phyloP scores from a whole-genome alignment of 805 yeast genomes.

The Zygoascus biomembranicola region DNA sequence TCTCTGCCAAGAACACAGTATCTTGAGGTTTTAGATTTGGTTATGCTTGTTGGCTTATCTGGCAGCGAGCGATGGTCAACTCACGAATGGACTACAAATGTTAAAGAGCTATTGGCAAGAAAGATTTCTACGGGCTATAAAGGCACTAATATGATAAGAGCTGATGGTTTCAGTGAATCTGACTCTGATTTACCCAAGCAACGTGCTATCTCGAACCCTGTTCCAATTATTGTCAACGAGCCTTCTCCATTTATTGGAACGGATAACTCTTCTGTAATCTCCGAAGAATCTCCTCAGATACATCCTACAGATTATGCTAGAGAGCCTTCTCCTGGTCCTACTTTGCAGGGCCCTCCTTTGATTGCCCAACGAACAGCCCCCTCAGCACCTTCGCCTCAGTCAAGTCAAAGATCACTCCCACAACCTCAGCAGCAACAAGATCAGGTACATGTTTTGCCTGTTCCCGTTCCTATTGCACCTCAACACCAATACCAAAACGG shows the following conservation, averaged over 20 bases:
- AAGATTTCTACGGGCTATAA: constrained; percentile 44
- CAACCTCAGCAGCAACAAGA: not conserved
- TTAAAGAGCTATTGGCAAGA: constrained; percentile 46
- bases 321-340: not conserved
- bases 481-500: not conserved
- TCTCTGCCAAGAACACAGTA: constrained; percentile 71
- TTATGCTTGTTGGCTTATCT: constrained; percentile 32
- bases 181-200: constrained; percentile 6
- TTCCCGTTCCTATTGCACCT: not conserved
- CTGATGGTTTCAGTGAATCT: not conserved
- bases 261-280: not conserved
- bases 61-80: constrained; percentile 43
- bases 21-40: constrained; percentile 53
- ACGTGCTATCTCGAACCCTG: constrained; percentile 15
- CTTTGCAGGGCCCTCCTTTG: not conserved
- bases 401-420: not conserved
- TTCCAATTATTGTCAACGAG: constrained; percentile 3
- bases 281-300: not conserved
- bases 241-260: not conserved
- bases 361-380: not conserved
- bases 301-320: not conserved
- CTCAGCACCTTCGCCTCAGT: not conserved
- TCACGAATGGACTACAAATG: constrained; percentile 49
- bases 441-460: too few relatives aligned
- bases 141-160: constrained; percentile 29